These are phyloP conservation scores for Angophora floribunda DNA, from an alignment of 345 rosid genomes.

Conservation along the genomic window DNA sequence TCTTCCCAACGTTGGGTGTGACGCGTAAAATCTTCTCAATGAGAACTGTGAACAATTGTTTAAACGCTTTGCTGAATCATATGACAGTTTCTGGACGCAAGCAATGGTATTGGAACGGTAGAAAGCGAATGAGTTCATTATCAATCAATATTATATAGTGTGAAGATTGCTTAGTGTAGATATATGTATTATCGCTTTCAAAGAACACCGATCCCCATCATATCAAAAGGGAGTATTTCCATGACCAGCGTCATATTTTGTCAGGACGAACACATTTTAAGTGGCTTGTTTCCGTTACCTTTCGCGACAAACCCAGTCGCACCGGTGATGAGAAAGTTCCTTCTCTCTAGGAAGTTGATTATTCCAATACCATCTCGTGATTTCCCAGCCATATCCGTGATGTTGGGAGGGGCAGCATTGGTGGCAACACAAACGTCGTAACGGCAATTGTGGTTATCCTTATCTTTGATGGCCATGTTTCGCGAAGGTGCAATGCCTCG, in stretches of 20 bases:
- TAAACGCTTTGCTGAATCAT: background rate
- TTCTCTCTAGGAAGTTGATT: background rate
- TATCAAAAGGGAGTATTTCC: background rate
- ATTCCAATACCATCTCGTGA: background rate
- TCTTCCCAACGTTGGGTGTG: background rate
- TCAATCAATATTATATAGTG: no score
- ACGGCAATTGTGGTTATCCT: no score
- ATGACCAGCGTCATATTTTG: background rate
- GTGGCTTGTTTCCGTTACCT: background rate
- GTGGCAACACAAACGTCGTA: no score
- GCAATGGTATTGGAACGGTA: background rate
- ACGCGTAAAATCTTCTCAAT: conserved; percentile 2
- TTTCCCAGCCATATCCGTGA: background rate
- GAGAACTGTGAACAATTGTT: background rate
- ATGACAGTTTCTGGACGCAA: background rate
- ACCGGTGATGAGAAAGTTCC: background rate
- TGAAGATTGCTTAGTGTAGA: no score
- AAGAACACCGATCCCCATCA: no score
- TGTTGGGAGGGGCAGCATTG: background rate
- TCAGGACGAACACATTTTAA: background rate
- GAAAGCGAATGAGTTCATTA: background rate
- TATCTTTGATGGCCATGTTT: background rate
- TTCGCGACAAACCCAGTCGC: conserved; percentile 1
- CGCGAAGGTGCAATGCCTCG: background rate
- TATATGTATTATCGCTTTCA: no score